Conservation (phyloP, 1,139 yeast genomes). For the Debaryomyces nepalensis region DNA sequence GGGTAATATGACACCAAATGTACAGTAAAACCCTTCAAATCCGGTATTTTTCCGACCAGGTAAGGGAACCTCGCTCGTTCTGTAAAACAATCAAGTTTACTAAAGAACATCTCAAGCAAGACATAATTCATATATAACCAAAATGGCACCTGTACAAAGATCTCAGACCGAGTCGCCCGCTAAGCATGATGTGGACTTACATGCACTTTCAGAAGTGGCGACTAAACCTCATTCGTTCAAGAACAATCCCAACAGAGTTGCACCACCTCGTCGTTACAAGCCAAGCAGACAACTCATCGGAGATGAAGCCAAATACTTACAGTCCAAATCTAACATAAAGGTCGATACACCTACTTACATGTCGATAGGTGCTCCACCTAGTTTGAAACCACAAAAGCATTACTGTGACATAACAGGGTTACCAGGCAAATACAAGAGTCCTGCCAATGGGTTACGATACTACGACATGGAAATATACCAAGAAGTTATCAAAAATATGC, state of each 20-base stretch:
- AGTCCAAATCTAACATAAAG: slow-evolving; percentile 42
- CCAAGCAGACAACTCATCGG: slow-evolving; percentile 74
- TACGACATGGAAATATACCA: slow-evolving; percentile 85
- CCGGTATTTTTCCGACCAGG: neutral
- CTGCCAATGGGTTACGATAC: slow-evolving; percentile 76
- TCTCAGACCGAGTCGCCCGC: slow-evolving; percentile 15
- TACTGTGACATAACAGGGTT: slow-evolving; percentile 96
- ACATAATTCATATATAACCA: too few relatives aligned
- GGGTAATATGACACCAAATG: neutral
- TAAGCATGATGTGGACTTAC: slow-evolving; percentile 27
- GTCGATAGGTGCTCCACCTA: slow-evolving; percentile 84
- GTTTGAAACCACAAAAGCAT: slow-evolving; percentile 75
- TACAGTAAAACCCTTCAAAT: neutral
- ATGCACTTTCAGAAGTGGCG: slow-evolving; percentile 45
- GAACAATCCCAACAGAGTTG: slow-evolving; percentile 47
- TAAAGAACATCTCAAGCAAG: too few relatives aligned
- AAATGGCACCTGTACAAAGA: slow-evolving; percentile 11
- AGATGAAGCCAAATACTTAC: slow-evolving; percentile 74
- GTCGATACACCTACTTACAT: slow-evolving; percentile 61
- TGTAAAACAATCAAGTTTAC: too few relatives aligned
- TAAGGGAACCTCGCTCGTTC: too few relatives aligned
- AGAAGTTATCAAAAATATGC: slow-evolving; percentile 74
- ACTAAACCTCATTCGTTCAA: slow-evolving; percentile 59
- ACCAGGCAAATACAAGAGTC: slow-evolving; percentile 75
- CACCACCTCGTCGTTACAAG: slow-evolving; percentile 68